These are phyloP conservation scores for Globisporangium alternatum DNA, from an alignment of 352 stramenopile species.

Conservation along the genomic window DNA sequence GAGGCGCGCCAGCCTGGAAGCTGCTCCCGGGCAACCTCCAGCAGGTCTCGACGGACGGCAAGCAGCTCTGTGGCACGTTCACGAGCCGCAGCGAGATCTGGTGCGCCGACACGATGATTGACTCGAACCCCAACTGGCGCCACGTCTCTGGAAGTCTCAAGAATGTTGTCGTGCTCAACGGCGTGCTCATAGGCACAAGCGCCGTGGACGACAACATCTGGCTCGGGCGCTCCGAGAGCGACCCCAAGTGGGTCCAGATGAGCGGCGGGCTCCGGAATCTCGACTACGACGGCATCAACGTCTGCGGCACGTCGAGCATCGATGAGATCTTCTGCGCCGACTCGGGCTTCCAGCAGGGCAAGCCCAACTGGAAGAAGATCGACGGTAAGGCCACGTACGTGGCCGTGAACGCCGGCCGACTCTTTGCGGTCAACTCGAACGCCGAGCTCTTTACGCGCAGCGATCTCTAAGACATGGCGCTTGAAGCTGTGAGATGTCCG, in stretches of 20 bases:
- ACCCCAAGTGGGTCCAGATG: constrained; percentile 24
- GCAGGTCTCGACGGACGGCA: constrained; percentile 27
- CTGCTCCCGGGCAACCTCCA: constrained; percentile 19
- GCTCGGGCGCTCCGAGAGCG: constrained; percentile 16
- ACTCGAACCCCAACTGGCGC: constrained; percentile 13
- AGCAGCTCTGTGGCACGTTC: constrained; percentile 26
- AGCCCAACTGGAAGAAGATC: constrained; percentile 11
- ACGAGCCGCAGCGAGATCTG: constrained; percentile 17
- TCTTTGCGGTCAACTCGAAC: constrained; percentile 16
- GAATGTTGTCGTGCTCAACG: constrained; percentile 16
- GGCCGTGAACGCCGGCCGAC: neutral
- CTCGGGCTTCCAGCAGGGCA: constrained; percentile 1
- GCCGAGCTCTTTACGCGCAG: constrained; percentile 11
- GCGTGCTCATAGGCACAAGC: constrained; percentile 12
- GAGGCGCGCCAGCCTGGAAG: constrained; percentile 13
- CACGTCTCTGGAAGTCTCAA: neutral
- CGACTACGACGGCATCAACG: constrained; percentile 24
- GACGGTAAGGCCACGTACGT: constrained; percentile 5
- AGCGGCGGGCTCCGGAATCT: constrained; percentile 20
- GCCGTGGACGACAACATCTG: constrained; percentile 19
- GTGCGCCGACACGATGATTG: constrained; percentile 25
- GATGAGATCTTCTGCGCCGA: constrained; percentile 21
- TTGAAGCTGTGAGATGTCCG: neutral
- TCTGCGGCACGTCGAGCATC: constrained; percentile 20
- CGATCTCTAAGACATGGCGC: constrained; percentile 1